A percentile compares a stretch with the other conserved stretches of the same genome.
Evolutionary conservation across 805 yeast species (phyloP).

Genomic region (Priceomyces melissophilus): DNA sequence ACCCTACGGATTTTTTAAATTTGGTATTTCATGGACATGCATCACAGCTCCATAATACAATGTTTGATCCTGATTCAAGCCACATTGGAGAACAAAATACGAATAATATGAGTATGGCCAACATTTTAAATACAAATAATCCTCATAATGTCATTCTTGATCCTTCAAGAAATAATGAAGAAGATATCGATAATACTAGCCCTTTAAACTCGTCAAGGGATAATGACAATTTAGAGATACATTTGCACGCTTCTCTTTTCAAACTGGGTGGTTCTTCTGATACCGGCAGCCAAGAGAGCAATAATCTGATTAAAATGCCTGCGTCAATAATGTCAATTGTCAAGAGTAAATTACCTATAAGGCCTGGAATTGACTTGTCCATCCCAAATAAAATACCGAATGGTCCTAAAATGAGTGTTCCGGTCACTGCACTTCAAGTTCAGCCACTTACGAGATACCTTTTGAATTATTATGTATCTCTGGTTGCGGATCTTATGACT

Average conservation of each 20-base stretch:
- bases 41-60: conserved; percentile 5
- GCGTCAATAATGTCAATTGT: conserved; percentile 50
- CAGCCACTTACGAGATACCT: conserved; percentile 71
- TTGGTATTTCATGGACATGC: conserved; percentile 49
- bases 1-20: conserved; percentile 47
- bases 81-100: conserved; percentile 4
- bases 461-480: conserved; percentile 65
- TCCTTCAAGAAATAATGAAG: conserved; percentile 34
- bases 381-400: conserved; percentile 22
- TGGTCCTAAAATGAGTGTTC: conserved; percentile 33
- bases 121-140: conserved; percentile 11
- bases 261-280: conserved; percentile 29
- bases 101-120: conserved; percentile 15
- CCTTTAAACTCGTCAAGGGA: conserved; percentile 37
- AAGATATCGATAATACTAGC: conserved; percentile 37
- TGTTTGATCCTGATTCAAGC: conserved; percentile 5
- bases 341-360: conserved; percentile 34
- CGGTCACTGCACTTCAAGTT: conserved; percentile 59
- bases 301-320: conserved; percentile 46
- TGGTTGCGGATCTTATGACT: conserved; percentile 78
- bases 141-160: conserved; percentile 19
- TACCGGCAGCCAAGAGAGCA: conserved; percentile 31
- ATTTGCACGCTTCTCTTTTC: conserved; percentile 37
- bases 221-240: conserved; percentile 37
- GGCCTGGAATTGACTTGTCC: conserved; percentile 41